Evolutionary conservation across 768 basidiomycete genomes (phyloP), one percentile per base, ranked within the genome.

Genomic region (Mycena capillaripes): DNA sequence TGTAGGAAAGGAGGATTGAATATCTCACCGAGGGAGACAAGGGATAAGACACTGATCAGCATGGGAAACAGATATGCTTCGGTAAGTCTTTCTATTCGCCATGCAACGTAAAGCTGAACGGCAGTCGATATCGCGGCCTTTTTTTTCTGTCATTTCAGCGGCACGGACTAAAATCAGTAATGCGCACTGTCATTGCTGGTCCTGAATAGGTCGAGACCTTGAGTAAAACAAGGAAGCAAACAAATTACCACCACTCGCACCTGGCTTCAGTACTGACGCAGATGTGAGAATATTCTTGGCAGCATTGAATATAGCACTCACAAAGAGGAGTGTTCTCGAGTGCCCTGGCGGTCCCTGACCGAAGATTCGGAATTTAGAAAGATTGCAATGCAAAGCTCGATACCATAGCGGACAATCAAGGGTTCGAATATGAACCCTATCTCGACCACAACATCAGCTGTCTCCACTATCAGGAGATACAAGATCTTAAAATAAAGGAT

Each of bases 21-120:
- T 14, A 30, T 32, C 70, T 10, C 30, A 72, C 71, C 71, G 40
- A 72, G 36, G 29, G 71, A 72, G 42, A 67, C 38, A 7, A 68
- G 14, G 23, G 71, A 42, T 8, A 72, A 30, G 40, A 72, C 14
- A 10, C 21, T 19, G 58, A 72, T 68, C 3, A 68, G 32, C 4
- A 38, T 10, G 14, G 71, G 61, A 27, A 72, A 25, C 10, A 64
- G 4, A 12, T 53, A 48, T 2, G 60, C 53, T 17, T 63, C 21
- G 25, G 58, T 76, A 8, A 74, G 46, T 7, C 21, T 25, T 57
- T 42, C 16, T 7, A 75, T n/a, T 34, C 75, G 50, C 73, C 73
- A 76, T 12, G 73, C 72, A 17, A 74, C 48, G 62, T 63, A 76
- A 17, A 76, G 65, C 65, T 76, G 75, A 44, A 75, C 46, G 3